Evolutionary conservation across 352 stramenopile species (phyloP).

Genomic region (Phytophthora boehmeriae): DNA sequence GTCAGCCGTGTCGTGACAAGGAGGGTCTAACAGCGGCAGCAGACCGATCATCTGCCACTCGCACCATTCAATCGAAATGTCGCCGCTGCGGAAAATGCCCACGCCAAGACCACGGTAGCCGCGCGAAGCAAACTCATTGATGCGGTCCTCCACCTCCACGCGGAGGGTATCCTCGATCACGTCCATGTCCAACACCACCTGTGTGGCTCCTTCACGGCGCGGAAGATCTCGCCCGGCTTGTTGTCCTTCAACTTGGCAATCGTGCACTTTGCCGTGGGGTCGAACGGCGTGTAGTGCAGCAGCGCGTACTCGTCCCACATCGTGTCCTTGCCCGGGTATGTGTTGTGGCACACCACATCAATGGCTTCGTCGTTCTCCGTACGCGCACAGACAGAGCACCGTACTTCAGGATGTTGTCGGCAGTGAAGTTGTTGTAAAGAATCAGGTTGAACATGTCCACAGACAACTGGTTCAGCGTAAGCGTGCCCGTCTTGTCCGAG

Average conservation of each 20-base stretch:
- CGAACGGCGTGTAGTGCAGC: constrained; percentile 84
- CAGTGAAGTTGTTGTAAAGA: constrained; percentile 69
- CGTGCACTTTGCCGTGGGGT: constrained; percentile 90
- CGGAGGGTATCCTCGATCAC: constrained; percentile 59
- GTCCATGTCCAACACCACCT: constrained; percentile 91
- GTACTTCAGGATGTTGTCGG: constrained; percentile 64
- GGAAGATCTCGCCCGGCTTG: constrained; percentile 85
- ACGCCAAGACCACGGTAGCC: constrained; percentile 75
- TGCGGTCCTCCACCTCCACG: constrained; percentile 73
- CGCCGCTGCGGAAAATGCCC: constrained; percentile 57
- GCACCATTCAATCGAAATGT: constrained; percentile 75
- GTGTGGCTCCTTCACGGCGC: constrained; percentile 93
- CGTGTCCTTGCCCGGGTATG: constrained; percentile 83
- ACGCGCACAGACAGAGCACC: constrained; percentile 64
- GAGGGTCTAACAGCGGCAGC: constrained; percentile 93
- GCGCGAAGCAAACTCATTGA: constrained; percentile 83
- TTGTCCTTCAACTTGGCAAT: constrained; percentile 90
- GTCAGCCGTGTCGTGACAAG: constrained; percentile 91
- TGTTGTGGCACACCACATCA: constrained; percentile 75
- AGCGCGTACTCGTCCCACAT: constrained; percentile 79
- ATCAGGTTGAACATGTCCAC: constrained; percentile 90
- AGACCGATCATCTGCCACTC: constrained; percentile 94
- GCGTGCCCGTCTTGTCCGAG: constrained; percentile 95
- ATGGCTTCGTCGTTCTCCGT: constrained; percentile 82
- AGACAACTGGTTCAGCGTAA: constrained; percentile 96